Evolutionary conservation across 1,284 basidiomycete genomes (phyloP).

Genomic region (Moniliophthora roreri): DNA sequence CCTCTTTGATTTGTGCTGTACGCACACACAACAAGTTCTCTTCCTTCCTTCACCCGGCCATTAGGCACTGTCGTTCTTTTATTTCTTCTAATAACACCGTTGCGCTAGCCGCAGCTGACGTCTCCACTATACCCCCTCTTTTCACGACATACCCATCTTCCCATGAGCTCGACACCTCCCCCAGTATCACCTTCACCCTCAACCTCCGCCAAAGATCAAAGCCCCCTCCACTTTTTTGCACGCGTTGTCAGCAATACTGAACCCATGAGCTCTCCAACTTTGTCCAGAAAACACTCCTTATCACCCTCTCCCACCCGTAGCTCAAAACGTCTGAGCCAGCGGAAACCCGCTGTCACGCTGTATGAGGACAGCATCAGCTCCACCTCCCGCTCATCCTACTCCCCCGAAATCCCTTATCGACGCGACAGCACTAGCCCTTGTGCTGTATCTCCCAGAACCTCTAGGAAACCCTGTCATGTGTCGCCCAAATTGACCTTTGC

Average conservation of each 20-base stretch:
- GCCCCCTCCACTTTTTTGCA: slow-evolving; percentile 40
- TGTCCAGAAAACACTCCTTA: slow-evolving; percentile 5
- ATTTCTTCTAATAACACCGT: slow-evolving; percentile 12
- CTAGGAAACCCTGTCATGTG: slow-evolving; percentile 12
- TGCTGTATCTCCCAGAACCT: background rate
- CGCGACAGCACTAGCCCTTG: slow-evolving; percentile 3
- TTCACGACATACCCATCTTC: slow-evolving; percentile 13
- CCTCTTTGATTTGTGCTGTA: no score
- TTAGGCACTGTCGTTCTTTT: slow-evolving; percentile 16
- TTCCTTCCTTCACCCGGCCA: slow-evolving; percentile 1
- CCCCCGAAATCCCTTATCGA: slow-evolving; percentile 9
- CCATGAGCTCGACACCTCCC: slow-evolving; percentile 17
- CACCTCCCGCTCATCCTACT: slow-evolving; percentile 8
- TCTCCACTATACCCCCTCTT: slow-evolving; percentile 20
- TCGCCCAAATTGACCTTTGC: slow-evolving; percentile 13
- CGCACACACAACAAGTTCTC: background rate
- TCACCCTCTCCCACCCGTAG: slow-evolving; percentile 12
- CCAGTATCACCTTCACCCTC: slow-evolving; percentile 28
- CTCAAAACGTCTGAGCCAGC: slow-evolving; percentile 8
- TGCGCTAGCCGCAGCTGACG: slow-evolving; percentile 32
- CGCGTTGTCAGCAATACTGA: slow-evolving; percentile 32
- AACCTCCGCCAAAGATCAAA: slow-evolving; percentile 14
- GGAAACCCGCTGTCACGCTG: slow-evolving; percentile 4
- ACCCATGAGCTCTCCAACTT: slow-evolving; percentile 16
- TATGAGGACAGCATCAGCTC: background rate